These are phyloP conservation scores for Paramecium octaurelia DNA, from an alignment of 73 alveolate species.

Conservation along the genomic window DNA sequence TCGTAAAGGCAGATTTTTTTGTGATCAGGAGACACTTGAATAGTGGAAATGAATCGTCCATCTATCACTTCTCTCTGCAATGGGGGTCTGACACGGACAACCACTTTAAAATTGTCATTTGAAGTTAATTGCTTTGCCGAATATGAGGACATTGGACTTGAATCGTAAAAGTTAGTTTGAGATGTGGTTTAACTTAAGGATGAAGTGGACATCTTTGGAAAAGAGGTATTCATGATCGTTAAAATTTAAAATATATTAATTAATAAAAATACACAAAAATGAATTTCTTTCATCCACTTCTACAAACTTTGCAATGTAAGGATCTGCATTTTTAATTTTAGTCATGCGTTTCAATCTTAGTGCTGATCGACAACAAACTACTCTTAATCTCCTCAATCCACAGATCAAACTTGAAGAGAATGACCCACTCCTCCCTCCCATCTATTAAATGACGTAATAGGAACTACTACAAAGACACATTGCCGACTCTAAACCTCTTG, in stretches of 20 bases:
- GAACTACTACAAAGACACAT: not conserved
- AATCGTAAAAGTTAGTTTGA: conserved; percentile 22
- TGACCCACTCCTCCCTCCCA: not conserved
- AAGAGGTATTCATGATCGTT: conserved; percentile 49
- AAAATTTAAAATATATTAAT: conserved; percentile 6
- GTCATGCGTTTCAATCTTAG: conserved; percentile 8
- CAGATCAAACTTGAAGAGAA: not conserved
- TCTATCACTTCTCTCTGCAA: conserved; percentile 93
- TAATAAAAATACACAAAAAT: not conserved
- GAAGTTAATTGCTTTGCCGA: not conserved
- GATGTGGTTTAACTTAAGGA: conserved; percentile 32
- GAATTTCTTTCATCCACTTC: conserved; percentile 28
- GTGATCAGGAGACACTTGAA: conserved; percentile 61
- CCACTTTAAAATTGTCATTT: conserved; percentile 96
- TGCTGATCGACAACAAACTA: not conserved
- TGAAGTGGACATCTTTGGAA: conserved; percentile 20
- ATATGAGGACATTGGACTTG: conserved; percentile 42
- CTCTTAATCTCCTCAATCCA: conserved; percentile 1
- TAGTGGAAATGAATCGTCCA: conserved; percentile 59
- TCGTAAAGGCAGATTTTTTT: conserved; percentile 56
- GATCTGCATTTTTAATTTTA: not conserved
- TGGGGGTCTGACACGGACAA: conserved; percentile 99
- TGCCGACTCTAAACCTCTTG: not conserved
- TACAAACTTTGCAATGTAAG: conserved; percentile 6
- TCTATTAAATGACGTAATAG: not conserved